These are phyloP conservation scores for Leccinum uliginosum DNA, from an alignment of 768 basidiomycete genomes.

Conservation along the genomic window DNA sequence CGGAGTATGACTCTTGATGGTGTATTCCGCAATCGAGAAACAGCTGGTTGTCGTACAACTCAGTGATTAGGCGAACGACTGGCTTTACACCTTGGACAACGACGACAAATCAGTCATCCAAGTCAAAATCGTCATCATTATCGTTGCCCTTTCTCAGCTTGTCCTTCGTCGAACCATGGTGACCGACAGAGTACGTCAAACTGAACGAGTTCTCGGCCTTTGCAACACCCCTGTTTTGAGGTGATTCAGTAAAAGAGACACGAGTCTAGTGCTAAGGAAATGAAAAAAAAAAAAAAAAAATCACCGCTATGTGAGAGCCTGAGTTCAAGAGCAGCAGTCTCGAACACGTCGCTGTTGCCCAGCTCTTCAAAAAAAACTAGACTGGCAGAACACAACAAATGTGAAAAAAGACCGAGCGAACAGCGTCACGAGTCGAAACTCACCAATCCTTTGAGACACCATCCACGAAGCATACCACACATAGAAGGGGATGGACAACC, in stretches of 20 bases:
- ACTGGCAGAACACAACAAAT: slow-evolving; percentile 33
- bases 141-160: slow-evolving; percentile 33
- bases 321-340: slow-evolving; percentile 77
- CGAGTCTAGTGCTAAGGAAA: background rate
- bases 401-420: background rate
- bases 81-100: no score
- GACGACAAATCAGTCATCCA: slow-evolving; percentile 40
- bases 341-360: slow-evolving; percentile 79
- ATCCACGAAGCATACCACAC: slow-evolving; percentile 84
- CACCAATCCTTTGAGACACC: slow-evolving; percentile 84
- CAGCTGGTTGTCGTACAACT: no score
- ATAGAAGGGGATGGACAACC: slow-evolving; percentile 81
- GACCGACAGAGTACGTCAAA: slow-evolving; percentile 20
- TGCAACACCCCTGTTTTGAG: slow-evolving; percentile 51
- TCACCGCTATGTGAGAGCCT: slow-evolving; percentile 61
- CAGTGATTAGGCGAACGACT: no score
- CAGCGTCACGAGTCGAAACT: slow-evolving; percentile 16
- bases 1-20: no score
- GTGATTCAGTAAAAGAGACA: background rate
- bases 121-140: slow-evolving; percentile 58
- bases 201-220: slow-evolving; percentile 37
- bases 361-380: slow-evolving; percentile 93
- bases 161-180: slow-evolving; percentile 33
- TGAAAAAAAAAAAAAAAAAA: slow-evolving; percentile 10
- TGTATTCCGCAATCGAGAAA: no score